phyloP scores from a whole-genome alignment of 164 flowering plant genomes.

The Kingdonia uniflora region DNA sequence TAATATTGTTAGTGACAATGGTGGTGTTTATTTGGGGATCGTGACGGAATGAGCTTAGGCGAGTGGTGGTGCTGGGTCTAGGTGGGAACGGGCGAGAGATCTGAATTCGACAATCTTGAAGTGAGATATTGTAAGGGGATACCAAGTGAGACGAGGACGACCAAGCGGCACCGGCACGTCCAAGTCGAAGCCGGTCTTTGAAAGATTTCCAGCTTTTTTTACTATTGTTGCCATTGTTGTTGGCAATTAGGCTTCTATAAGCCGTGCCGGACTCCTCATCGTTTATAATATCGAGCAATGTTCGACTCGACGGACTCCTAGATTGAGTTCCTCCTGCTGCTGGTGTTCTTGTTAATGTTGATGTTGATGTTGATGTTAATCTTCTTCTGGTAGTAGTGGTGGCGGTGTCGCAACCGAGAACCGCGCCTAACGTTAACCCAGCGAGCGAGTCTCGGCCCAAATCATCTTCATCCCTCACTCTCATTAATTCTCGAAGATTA shows the following conservation, averaged over 20 bases:
- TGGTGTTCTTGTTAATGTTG: too few relatives aligned
- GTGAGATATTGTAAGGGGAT: constrained; percentile 3
- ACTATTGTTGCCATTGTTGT: constrained; percentile 7
- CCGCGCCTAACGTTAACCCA: constrained; percentile 12
- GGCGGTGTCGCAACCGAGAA: constrained; percentile 7
- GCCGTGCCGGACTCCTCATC: constrained; percentile 32
- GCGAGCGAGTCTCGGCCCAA: constrained; percentile 7
- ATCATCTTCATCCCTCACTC: constrained; percentile 5
- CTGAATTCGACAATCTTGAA: not conserved
- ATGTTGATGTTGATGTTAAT: not conserved
- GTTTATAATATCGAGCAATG: constrained; percentile 53
- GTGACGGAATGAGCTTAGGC: too few relatives aligned
- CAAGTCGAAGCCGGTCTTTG: constrained; percentile 42
- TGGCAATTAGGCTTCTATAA: constrained; percentile 8
- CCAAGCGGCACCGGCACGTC: constrained; percentile 42
- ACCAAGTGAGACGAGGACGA: constrained; percentile 26
- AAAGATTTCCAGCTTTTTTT: constrained; percentile 41
- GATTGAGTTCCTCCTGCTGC: too few relatives aligned
- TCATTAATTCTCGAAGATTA: constrained; percentile 6
- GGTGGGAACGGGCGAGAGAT: not conserved
- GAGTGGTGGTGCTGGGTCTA: too few relatives aligned
- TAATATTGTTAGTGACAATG: too few relatives aligned
- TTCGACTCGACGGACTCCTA: constrained; percentile 18
- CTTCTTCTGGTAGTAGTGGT: not conserved
- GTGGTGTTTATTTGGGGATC: too few relatives aligned